Evolutionary conservation across 1,284 basidiomycete genomes (phyloP), one percentile per base, ranked within the genome.

Genomic region (Phylloboletellus chloephorus): DNA sequence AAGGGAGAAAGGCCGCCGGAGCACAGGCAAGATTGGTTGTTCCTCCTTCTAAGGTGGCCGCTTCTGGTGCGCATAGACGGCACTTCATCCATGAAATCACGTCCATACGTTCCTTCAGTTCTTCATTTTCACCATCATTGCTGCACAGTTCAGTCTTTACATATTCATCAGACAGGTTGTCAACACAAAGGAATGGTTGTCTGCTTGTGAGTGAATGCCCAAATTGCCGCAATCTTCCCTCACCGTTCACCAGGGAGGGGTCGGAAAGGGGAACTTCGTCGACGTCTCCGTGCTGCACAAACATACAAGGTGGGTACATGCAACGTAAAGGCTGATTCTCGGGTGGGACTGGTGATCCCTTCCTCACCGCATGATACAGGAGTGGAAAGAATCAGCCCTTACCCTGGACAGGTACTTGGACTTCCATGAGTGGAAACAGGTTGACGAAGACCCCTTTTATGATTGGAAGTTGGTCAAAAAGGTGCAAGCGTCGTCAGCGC

Each of bases 101-200:
- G 23, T 29, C 47, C 49, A 58, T 25, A 8, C 25, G 28, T 35
- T 11, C 17, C 24, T 32, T 12, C 49, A 94, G 85, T 63, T 74
- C 47, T 73, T 92, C 52, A 86, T 98, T 39, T 91, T 93, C 52
- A 41, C 83, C 4, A 78, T 95, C 64, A 97, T 98, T 51, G 73
- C 79, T 22, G 70, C 78, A 21, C 88, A 98, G 63, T 98, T 98
- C 57, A 70, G 88, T 11, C 67, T 88, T 22, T 93, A 98, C 58
- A 79, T 98, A 29, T 51, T 88, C 19, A 89, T 92, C 34, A 75
- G 95, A 26, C 94, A 98, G 62, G 60, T 94, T 12, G 95, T 97
- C 29, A 94, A 94, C 56, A 74, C 88, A n/a, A 88, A 92, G 56
- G 92, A 96, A 65, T 94, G 83, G 79, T 61, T 92, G 33, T 79